These are phyloP conservation scores for Vigna angularis DNA, from an alignment of 306 rosid species.

Conservation along the genomic window DNA sequence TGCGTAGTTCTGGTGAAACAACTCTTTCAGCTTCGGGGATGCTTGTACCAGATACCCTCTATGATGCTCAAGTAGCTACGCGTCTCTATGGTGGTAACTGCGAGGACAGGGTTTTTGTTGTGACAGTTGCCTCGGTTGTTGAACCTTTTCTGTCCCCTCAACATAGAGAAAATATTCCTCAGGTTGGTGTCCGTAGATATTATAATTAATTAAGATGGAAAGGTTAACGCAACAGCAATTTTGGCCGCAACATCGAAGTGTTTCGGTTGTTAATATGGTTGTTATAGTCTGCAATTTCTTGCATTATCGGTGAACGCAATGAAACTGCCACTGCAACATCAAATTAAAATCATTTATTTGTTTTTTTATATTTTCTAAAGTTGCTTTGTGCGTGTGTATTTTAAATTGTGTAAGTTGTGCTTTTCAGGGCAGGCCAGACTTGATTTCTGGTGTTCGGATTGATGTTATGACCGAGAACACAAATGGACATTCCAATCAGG, in stretches of 20 bases:
- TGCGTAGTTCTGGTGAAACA: conserved; percentile 83
- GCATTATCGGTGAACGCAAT: background rate
- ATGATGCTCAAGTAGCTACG: conserved; percentile 60
- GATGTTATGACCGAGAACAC: conserved; percentile 77
- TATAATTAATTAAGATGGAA: background rate
- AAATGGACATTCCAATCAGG: conserved; percentile 50
- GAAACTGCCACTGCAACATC: background rate
- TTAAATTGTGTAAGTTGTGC: conserved; percentile 24
- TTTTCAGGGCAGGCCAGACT: conserved; percentile 79
- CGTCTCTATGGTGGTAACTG: conserved; percentile 51
- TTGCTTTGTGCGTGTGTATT: conserved; percentile 29
- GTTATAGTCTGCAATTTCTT: background rate
- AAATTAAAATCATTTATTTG: background rate
- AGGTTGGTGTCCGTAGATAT: conserved; percentile 55
- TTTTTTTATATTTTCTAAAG: conserved; percentile 18
- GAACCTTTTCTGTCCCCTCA: conserved; percentile 82
- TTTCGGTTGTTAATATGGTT: no score
- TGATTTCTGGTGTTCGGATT: conserved; percentile 82
- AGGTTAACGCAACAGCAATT: background rate
- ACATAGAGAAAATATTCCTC: conserved; percentile 62
- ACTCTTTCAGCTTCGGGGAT: conserved; percentile 97
- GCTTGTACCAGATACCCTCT: conserved; percentile 70
- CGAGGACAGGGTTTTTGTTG: conserved; percentile 62
- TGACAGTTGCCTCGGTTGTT: conserved; percentile 85
- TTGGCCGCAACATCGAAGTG: background rate